Evolutionary conservation across 2,329 filamentous ascomycete genomes (phyloP), one percentile per base, ranked within the genome.

Genomic region (Aspergillus aculeatus): DNA sequence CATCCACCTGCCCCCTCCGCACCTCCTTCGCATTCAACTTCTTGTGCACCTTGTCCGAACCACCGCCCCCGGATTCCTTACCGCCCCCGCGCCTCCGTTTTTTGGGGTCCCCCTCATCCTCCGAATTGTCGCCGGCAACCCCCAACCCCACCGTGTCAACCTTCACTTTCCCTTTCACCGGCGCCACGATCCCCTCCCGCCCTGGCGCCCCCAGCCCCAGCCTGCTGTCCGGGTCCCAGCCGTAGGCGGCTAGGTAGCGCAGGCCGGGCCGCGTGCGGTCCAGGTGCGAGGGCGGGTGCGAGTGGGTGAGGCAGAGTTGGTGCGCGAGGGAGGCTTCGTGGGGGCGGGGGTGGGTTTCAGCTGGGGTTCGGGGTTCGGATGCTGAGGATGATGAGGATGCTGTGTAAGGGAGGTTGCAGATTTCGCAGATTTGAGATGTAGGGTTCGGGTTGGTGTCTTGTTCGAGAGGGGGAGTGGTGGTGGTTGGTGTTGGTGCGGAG

Each of bases 91-190:
- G 64, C 61, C 57, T 72, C 59, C 73, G 74, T 47, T 47, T 31
- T 50, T 57, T 49, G 14, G 19, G 63, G 51, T 12, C 47, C 11
- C 26, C 48, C 38, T 58, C 62, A 57, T 72, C 69, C 32, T 78
- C 65, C 5, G 78, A 72, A 2, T 41, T 7, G 2, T 41, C 35
- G 29, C 55, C 44, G 10, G 48, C 54, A 47, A 82, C 80, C 0
- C 92, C 92, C 26, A 96, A 75, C 0, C 93, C 94, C 7, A 89
- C 78, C 3, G 84, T 92, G 70, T 94, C 86, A 48, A 87, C 83
- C 76, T 96, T 96, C 57, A 83, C 79, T 60, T 82, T 83, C 1
- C 85, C 79, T 71, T 92, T 92, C 63, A 97, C 81, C 1, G 93
- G 93, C 64, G 87, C 88, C 47, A 88, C 81, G 61, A 91, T 88